These are phyloP conservation scores for Lycium barbarum DNA, from an alignment of 257 asterid species.

Conservation along the genomic window DNA sequence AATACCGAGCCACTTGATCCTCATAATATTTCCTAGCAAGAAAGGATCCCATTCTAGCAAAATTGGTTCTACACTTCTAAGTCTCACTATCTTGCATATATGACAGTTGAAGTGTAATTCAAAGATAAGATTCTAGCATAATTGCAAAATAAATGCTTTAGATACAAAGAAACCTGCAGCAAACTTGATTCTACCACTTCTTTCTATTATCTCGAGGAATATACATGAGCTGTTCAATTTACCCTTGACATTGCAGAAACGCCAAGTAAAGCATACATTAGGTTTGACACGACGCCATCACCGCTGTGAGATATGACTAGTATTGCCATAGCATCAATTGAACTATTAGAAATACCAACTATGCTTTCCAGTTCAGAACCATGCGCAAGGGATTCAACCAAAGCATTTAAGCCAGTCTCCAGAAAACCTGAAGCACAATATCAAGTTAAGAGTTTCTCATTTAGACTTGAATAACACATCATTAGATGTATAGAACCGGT, in stretches of 20 bases:
- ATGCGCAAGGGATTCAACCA: conserved; percentile 58
- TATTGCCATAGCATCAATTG: conserved; percentile 69
- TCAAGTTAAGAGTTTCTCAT: conserved; percentile 23
- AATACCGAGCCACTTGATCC: conserved; percentile 15
- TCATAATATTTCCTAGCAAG: neutral
- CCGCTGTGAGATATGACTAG: conserved; percentile 73
- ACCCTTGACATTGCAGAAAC: conserved; percentile 97
- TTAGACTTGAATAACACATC: neutral
- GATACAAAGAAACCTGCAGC: conserved; percentile 24
- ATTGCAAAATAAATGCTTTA: conserved; percentile 3
- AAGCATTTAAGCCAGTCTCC: conserved; percentile 68
- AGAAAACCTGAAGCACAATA: conserved; percentile 59
- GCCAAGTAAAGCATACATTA: conserved; percentile 90
- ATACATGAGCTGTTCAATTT: conserved; percentile 45
- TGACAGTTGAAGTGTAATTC: neutral
- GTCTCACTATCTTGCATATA: conserved; percentile 11
- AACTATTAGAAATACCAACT: conserved; percentile 58
- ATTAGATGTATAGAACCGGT: neutral
- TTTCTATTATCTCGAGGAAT: conserved; percentile 4
- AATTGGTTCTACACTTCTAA: neutral
- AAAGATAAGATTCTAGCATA: conserved; percentile 23
- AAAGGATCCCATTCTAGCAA: conserved; percentile 13
- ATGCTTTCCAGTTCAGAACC: conserved; percentile 52
- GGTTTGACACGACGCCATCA: conserved; percentile 81
- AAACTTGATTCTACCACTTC: conserved; percentile 23